Evolutionary conservation across 2,329 filamentous ascomycete species (phyloP), one percentile per base, ranked within the genome.

Genomic region (Phialophora verrucosa): DNA sequence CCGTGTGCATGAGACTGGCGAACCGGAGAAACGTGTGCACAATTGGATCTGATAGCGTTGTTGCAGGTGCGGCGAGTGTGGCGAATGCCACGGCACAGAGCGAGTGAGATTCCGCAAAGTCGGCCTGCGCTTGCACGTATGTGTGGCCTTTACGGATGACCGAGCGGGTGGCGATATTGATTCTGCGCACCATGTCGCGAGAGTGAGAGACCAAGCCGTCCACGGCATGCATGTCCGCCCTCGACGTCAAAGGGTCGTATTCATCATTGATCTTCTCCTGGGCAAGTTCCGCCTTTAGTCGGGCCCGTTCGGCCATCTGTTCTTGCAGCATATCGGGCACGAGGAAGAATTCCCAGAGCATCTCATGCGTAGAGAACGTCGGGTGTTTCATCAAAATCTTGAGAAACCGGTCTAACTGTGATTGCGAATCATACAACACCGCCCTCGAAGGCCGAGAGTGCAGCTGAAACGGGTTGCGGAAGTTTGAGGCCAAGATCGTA

Each of bases 261-360:
- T 99, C 95, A 67, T 99, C 95, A 61, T 88, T 87, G 38, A 99
- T 90, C 63, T 89, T 93, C 75, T 99, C 95, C 2, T 87, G 83
- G 31, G 94, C 86, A 0, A 90, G 88, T 76, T 93, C 90, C 3
- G 92, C 91, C 79, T 99, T 99, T 68, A 93, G 87, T 63, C 88
- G 88, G 69, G 91, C 96, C 58, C 95, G 88, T 76, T 96, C 90
- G 61, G 91, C 90, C 84, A 98, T 94, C 87, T 93, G 92, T 23
- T 92, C 88, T 0, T 91, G 86, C 75, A 97, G 92, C 58, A 99
- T 87, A 72, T 99, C 95, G 1, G 95, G 95, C 12, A 99, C 93
- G 0, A 99, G 85, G 78, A 99, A 97, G 80, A 99, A 99, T 74
- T 99, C 95, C 96, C 95, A 99, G 1, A 99, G 85, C 85, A 98